Evolutionary conservation across 2,329 filamentous ascomycete genomes (phyloP).

Genomic region (Paraphoma chrysanthemicola): DNA sequence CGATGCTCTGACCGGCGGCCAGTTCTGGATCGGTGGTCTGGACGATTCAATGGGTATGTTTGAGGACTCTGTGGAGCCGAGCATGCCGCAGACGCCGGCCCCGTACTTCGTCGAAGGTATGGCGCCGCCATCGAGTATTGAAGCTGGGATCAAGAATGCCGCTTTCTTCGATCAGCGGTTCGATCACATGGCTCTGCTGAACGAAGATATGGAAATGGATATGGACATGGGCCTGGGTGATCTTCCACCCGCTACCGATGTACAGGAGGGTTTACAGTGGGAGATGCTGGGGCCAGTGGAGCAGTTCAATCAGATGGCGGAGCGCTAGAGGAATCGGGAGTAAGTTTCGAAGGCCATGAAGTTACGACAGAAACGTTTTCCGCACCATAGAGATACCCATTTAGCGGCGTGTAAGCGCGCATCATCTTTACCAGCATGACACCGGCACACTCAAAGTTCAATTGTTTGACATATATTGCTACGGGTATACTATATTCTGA

Average conservation of each 20-base stretch:
- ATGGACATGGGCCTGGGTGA: slow-evolving; percentile 26
- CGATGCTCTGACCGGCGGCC: slow-evolving; percentile 50
- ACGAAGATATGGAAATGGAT: slow-evolving; percentile 35
- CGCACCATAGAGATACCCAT: neutral
- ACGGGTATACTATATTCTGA: neutral
- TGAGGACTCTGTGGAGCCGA: slow-evolving; percentile 33
- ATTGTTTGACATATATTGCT: neutral
- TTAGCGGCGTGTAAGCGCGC: too few species aligned
- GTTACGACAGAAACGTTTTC: neutral
- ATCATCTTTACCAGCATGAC: too few species aligned
- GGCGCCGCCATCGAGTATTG: neutral
- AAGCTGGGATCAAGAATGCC: slow-evolving; percentile 6
- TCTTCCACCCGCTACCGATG: slow-evolving; percentile 28
- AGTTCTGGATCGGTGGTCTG: slow-evolving; percentile 55
- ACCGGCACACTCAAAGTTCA: neutral
- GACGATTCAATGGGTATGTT: slow-evolving; percentile 28
- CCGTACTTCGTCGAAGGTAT: slow-evolving; percentile 27
- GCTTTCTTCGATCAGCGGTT: slow-evolving; percentile 14
- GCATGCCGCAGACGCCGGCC: slow-evolving; percentile 41
- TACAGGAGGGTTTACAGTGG: slow-evolving; percentile 25
- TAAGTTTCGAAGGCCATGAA: neutral
- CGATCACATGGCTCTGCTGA: slow-evolving; percentile 21
- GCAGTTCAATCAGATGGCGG: slow-evolving; percentile 27
- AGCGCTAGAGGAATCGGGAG: neutral
- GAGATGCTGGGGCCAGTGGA: slow-evolving; percentile 35